These are phyloP conservation scores for Hawksworthiomyces lignivorus DNA, from an alignment of 2,329 filamentous ascomycete genomes.

Conservation along the genomic window DNA sequence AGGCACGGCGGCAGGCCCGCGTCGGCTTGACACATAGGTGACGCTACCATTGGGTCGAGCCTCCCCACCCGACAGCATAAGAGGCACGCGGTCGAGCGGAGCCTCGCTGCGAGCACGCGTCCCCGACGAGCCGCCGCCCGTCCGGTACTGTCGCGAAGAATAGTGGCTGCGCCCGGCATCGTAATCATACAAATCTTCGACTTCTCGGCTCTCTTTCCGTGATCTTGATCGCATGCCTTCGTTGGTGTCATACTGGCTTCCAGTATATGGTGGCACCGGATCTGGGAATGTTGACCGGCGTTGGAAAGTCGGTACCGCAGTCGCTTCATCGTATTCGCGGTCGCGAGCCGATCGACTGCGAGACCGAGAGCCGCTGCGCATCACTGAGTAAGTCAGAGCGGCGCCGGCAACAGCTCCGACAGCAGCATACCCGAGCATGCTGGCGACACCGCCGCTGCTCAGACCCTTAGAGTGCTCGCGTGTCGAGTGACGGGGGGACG, in stretches of 20 bases:
- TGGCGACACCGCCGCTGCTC: conserved; percentile 50
- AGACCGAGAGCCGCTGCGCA: conserved; percentile 38
- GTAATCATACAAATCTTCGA: conserved; percentile 31
- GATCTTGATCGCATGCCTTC: conserved; percentile 12
- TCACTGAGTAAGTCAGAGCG: conserved; percentile 65
- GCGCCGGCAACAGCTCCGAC: conserved; percentile 67
- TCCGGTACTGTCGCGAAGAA: conserved; percentile 27
- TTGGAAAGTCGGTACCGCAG: conserved; percentile 28
- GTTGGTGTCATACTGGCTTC: conserved; percentile 30
- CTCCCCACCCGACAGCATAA: conserved; percentile 34
- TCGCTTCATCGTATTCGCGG: conserved; percentile 32
- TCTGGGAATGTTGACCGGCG: conserved; percentile 41
- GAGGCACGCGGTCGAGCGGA: conserved; percentile 26
- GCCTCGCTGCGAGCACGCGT: conserved; percentile 35
- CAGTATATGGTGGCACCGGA: conserved; percentile 17
- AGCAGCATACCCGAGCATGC: conserved; percentile 45
- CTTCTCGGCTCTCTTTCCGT: conserved; percentile 19
- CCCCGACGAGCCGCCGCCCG: conserved; percentile 17
- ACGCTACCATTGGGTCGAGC: conserved; percentile 19
- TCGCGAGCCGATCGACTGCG: conserved; percentile 18
- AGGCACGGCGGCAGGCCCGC: conserved; percentile 21
- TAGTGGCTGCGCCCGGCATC: conserved; percentile 35
- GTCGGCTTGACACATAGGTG: conserved; percentile 31
- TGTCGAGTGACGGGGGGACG: conserved; percentile 15
- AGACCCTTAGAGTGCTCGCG: conserved; percentile 35